Evolutionary conservation across 1,284 basidiomycete genomes (phyloP).

Genomic region (Peniophora sp.): DNA sequence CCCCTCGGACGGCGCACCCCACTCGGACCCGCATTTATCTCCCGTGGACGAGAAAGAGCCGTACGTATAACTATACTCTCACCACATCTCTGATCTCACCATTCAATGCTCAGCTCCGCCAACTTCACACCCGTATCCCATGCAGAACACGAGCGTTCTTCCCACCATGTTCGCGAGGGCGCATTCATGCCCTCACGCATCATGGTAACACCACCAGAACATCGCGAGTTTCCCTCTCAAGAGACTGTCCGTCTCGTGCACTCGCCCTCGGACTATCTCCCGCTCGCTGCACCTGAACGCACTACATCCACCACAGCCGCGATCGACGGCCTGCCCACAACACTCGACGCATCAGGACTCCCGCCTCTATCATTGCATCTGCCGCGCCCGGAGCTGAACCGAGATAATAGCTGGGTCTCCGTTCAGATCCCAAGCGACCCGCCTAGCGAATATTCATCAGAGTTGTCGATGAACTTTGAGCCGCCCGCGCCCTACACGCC

Average conservation of each 20-base stretch:
- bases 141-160: neutral
- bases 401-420: constrained; percentile 25
- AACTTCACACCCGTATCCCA: neutral
- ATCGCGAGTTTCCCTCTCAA: neutral
- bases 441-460: neutral
- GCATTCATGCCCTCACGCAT: constrained; percentile 51
- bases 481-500: too few species aligned
- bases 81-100: neutral
- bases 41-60: constrained; percentile 1
- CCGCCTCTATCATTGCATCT: neutral
- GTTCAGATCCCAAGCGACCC: constrained; percentile 9
- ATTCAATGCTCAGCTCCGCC: neutral
- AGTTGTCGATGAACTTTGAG: too few species aligned
- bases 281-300: neutral
- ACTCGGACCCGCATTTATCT: neutral
- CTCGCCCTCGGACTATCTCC: neutral
- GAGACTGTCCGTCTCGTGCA: constrained; percentile 2
- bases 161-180: constrained; percentile 51
- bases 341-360: neutral
- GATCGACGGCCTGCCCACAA: neutral
- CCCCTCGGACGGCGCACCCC: neutral
- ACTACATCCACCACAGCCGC: neutral
- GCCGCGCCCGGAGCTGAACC: constrained; percentile 15
- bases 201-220: constrained; percentile 22
- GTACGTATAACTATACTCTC: neutral